Conservation (phyloP, 495 filamentous ascomycete genomes). For the Durotheca rogersii region DNA sequence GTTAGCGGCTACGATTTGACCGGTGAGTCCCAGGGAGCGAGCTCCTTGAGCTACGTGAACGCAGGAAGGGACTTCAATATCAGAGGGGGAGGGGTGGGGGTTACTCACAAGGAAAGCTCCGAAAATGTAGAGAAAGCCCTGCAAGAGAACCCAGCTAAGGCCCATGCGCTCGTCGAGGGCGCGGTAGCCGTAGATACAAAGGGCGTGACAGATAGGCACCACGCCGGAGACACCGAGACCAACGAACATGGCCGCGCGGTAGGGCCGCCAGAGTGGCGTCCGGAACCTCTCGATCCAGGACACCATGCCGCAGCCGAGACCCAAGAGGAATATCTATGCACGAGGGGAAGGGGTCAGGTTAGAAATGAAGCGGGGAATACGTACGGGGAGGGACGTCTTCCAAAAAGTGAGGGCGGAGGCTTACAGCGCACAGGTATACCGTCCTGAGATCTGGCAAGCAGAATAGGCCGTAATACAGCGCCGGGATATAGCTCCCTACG, state of each 20-base stretch:
- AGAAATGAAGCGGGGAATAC: neutral
- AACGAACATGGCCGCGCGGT: slow-evolving; percentile 90
- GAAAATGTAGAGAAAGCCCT: slow-evolving; percentile 81
- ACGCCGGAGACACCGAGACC: slow-evolving; percentile 81
- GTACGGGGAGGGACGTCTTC: too few species aligned
- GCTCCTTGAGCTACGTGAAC: neutral
- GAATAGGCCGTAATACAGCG: slow-evolving; percentile 83
- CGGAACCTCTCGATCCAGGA: slow-evolving; percentile 79
- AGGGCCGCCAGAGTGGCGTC: slow-evolving; percentile 76
- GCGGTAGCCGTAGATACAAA: slow-evolving; percentile 54
- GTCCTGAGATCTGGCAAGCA: slow-evolving; percentile 61
- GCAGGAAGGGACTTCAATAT: neutral
- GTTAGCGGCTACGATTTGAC: slow-evolving; percentile 5
- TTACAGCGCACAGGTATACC: slow-evolving; percentile 73
- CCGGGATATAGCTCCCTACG: slow-evolving; percentile 82
- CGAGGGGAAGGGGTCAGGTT: neutral
- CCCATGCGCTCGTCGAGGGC: slow-evolving; percentile 67
- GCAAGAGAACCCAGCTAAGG: slow-evolving; percentile 70
- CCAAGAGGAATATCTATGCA: slow-evolving; percentile 70
- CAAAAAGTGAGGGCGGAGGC: slow-evolving; percentile 15
- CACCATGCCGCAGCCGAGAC: slow-evolving; percentile 69
- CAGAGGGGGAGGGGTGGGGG: neutral
- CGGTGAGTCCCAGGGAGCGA: neutral
- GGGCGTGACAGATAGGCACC: slow-evolving; percentile 71
- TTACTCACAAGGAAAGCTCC: slow-evolving; percentile 65